Conservation (phyloP, 2,329 filamentous ascomycete genomes). For the Elsinoe batatas region DNA sequence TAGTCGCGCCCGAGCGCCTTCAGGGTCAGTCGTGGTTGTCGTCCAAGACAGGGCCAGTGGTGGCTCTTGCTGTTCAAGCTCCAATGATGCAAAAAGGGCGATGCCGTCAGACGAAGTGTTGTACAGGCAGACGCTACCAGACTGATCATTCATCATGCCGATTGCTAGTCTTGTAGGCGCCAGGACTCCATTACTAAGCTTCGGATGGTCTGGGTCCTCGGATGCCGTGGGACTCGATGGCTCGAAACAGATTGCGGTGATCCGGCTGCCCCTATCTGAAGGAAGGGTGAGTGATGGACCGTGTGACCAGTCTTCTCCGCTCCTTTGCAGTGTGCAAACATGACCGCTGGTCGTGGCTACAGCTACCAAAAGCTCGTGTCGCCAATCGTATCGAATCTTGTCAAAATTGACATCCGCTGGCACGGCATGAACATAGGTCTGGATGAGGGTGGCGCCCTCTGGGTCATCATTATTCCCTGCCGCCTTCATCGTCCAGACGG, state of each 20-base stretch:
- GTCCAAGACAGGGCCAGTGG: conserved; percentile 36
- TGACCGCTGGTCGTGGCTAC: conserved; percentile 23
- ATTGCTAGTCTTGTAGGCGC: conserved; percentile 27
- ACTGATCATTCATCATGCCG: conserved; percentile 25
- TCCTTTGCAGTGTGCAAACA: conserved; percentile 27
- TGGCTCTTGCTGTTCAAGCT: conserved; percentile 21
- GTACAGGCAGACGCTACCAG: conserved; percentile 34
- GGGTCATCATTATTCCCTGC: background rate
- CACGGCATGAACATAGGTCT: conserved; percentile 28
- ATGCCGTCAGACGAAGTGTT: conserved; percentile 21
- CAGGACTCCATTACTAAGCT: conserved; percentile 13
- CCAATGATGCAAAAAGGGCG: conserved; percentile 17
- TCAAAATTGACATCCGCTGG: conserved; percentile 18
- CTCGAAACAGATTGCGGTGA: conserved; percentile 35
- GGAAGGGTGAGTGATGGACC: conserved; percentile 9
- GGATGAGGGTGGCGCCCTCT: conserved; percentile 18
- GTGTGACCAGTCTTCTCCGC: conserved; percentile 9
- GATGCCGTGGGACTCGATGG: conserved; percentile 13
- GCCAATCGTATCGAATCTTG: conserved; percentile 29
- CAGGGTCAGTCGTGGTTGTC: conserved; percentile 23
- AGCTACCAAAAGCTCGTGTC: conserved; percentile 25
- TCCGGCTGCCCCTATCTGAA: conserved; percentile 19
- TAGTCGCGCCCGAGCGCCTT: conserved; percentile 22
- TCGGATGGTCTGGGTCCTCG: background rate
- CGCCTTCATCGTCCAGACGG: background rate